These are phyloP conservation scores for Acanthochlamys bracteata DNA, from an alignment of 106 monocot species.

Conservation along the genomic window DNA sequence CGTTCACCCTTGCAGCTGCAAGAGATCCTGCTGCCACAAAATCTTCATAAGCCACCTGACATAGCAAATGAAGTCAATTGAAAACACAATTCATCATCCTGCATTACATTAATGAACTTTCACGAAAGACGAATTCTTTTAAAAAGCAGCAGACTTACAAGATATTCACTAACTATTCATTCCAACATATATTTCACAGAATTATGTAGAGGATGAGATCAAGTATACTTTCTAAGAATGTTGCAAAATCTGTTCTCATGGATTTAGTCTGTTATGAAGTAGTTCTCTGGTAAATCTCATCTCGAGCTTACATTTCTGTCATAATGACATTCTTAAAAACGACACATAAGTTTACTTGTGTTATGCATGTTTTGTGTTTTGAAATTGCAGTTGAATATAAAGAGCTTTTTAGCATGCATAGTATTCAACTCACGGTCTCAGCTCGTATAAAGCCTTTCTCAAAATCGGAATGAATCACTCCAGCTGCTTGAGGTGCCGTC, in stretches of 20 bases:
- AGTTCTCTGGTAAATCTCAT: too few species aligned
- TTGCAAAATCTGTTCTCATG: too few species aligned
- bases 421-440: constrained; percentile 73
- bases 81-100: background rate
- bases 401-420: background rate
- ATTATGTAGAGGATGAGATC: too few species aligned
- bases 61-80: background rate
- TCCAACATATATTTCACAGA: too few species aligned
- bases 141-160: too few species aligned
- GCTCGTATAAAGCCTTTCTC: constrained; percentile 99
- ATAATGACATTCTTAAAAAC: too few species aligned
- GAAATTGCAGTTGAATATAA: background rate
- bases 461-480: constrained; percentile 98
- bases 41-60: constrained; percentile 87
- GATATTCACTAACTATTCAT: too few species aligned
- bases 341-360: background rate
- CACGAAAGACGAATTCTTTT: background rate
- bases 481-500: constrained; percentile 99
- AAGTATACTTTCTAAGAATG: too few species aligned
- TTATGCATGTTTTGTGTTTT: background rate
- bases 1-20: constrained; percentile 91
- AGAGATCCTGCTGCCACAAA: constrained; percentile 87
- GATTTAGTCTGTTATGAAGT: too few species aligned
- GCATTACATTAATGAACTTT: background rate
- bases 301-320: too few species aligned